Evolutionary conservation across 805 yeast species (phyloP).

Genomic region (Starmerella riodocensis): DNA sequence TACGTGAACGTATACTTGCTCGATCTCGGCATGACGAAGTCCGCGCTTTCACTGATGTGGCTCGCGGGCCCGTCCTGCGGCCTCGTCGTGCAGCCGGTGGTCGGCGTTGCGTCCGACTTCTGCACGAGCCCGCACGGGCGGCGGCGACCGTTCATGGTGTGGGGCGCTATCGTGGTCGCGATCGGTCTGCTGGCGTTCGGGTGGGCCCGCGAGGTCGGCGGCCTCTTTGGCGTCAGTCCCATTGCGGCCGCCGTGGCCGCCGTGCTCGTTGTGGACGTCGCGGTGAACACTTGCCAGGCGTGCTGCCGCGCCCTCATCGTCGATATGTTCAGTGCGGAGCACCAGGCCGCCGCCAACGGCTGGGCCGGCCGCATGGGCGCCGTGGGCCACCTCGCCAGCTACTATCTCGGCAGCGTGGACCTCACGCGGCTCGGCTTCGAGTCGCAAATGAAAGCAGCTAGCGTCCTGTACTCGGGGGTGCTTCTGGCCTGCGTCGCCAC

Average conservation of each 20-base stretch:
- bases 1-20: constrained; percentile 49
- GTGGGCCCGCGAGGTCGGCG: constrained; percentile 33
- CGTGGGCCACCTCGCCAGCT: constrained; percentile 45
- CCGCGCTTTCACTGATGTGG: constrained; percentile 46
- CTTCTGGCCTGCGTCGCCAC: constrained; percentile 32
- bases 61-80: constrained; percentile 57
- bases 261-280: constrained; percentile 42
- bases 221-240: constrained; percentile 29
- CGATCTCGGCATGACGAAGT: constrained; percentile 50
- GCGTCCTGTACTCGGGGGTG: constrained; percentile 32
- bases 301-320: constrained; percentile 48
- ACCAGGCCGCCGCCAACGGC: constrained; percentile 48
- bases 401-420: constrained; percentile 39
- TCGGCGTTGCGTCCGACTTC: constrained; percentile 44
- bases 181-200: constrained; percentile 33
- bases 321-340: constrained; percentile 44
- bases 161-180: constrained; percentile 40
- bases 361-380: constrained; percentile 59
- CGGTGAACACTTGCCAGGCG: constrained; percentile 48
- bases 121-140: constrained; percentile 32
- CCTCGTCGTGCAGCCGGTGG: constrained; percentile 48
- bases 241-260: constrained; percentile 27
- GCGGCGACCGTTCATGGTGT: constrained; percentile 43
- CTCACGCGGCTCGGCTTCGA: constrained; percentile 34
- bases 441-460: constrained; percentile 40